A percentile compares a stretch with the other conserved stretches of the same genome.
Evolutionary conservation across 306 rosid species (phyloP).

Genomic region (Begonia peltatifolia): DNA sequence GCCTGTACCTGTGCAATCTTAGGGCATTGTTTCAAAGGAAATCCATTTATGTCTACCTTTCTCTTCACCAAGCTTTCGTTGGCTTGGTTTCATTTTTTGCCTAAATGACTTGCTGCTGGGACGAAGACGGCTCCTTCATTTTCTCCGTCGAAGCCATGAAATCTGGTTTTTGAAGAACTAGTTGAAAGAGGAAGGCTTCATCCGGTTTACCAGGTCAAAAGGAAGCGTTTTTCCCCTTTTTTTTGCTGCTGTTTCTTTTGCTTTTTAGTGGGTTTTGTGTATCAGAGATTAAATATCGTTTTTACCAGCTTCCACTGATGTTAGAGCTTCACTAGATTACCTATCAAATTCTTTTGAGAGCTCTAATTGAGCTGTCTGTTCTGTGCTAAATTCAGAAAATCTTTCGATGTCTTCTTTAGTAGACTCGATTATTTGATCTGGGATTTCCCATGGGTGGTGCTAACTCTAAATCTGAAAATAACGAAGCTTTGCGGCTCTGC

Average conservation of each 20-base stretch:
- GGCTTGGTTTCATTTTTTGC: conserved; percentile 1
- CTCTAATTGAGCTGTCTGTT: not conserved
- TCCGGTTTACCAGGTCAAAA: conserved; percentile 1
- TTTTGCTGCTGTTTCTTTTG: not conserved
- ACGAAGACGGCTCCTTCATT: conserved; percentile 13
- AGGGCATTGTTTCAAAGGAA: conserved; percentile 2
- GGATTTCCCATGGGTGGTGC: conserved; percentile 50
- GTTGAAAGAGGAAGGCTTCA: not conserved
- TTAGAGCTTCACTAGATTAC: too few species aligned
- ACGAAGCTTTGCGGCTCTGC: conserved; percentile 68
- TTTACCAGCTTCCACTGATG: too few species aligned
- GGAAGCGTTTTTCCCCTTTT: not conserved
- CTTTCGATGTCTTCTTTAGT: conserved; percentile 9
- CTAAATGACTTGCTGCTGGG: conserved; percentile 13
- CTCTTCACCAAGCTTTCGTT: conserved; percentile 16
- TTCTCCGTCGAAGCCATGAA: conserved; percentile 6
- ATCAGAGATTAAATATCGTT: too few species aligned
- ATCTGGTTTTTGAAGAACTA: conserved; percentile 12
- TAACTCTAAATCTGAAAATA: conserved; percentile 60
- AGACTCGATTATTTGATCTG: conserved; percentile 12
- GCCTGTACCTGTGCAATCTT: conserved; percentile 8
- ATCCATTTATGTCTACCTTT: conserved; percentile 10
- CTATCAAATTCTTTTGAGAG: not conserved
- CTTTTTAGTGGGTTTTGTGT: not conserved
- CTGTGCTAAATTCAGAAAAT: not conserved